phyloP scores from a whole-genome alignment of 2,329 filamentous ascomycete species.

The Tolypocladium tropicale region DNA sequence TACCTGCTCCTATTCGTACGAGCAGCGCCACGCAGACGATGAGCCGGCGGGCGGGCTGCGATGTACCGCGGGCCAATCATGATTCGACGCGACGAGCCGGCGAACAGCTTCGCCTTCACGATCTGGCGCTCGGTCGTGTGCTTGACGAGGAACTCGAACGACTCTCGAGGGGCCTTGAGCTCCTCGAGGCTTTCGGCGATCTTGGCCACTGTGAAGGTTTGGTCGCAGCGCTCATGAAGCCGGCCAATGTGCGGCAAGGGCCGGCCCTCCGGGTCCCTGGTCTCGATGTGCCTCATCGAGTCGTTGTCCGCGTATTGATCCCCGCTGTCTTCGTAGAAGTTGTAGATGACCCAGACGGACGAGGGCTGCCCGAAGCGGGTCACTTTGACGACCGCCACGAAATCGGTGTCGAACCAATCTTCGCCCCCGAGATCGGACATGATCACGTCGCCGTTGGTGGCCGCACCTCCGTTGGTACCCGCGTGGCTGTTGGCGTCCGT shows the following conservation, averaged over 20 bases:
- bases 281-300: neutral
- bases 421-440: neutral
- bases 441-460: too few relatives aligned
- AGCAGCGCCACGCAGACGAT: too few relatives aligned
- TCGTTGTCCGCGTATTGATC: neutral
- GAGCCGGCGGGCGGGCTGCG: neutral
- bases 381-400: neutral
- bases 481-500: neutral
- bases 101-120: neutral
- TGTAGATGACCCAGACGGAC: neutral
- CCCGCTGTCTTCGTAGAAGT: neutral
- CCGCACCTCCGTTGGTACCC: too few relatives aligned
- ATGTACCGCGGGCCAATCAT: neutral
- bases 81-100: neutral
- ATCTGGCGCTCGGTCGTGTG: neutral
- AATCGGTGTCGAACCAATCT: neutral
- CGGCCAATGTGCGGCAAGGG: neutral
- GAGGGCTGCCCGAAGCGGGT: neutral
- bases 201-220: neutral
- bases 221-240: neutral
- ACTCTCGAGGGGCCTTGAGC: neutral
- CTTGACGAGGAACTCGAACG: neutral
- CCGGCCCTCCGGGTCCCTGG: neutral
- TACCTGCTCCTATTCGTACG: too few relatives aligned
- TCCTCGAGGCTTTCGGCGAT: neutral